Conservation (phyloP, 768 basidiomycete species). For the Chalciporus pseudorubinellus region DNA sequence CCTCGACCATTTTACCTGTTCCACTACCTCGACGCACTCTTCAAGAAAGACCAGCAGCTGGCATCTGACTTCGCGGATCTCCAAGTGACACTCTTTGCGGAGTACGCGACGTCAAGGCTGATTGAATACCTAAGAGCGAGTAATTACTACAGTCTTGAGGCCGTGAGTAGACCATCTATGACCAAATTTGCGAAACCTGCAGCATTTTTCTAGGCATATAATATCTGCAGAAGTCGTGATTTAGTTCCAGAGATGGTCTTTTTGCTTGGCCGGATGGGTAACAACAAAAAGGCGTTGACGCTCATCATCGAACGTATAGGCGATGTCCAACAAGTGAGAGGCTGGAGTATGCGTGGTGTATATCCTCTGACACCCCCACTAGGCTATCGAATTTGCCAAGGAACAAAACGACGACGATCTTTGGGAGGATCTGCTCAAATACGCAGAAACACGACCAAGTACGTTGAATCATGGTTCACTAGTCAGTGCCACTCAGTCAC, state of each 20-base stretch:
- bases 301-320: conserved; percentile 94
- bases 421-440: conserved; percentile 94
- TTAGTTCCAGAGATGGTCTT: conserved; percentile 97
- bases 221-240: conserved; percentile 79
- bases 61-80: conserved; percentile 81
- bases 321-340: conserved; percentile 80
- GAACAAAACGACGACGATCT: conserved; percentile 96
- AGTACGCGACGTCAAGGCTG: conserved; percentile 72
- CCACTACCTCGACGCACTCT: conserved; percentile 88
- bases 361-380: neutral
- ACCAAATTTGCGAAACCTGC: neutral
- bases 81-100: conserved; percentile 90
- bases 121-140: conserved; percentile 92
- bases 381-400: conserved; percentile 98
- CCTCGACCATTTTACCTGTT: conserved; percentile 79
- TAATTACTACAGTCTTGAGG: conserved; percentile 87
- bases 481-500: neutral
- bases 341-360: neutral
- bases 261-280: conserved; percentile 94
- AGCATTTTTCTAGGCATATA: conserved; percentile 62
- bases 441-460: conserved; percentile 94
- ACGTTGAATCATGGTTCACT: conserved; percentile 16
- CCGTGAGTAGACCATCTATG: conserved; percentile 39
- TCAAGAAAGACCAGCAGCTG: conserved; percentile 80
- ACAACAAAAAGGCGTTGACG: conserved; percentile 91